phyloP scores from a whole-genome alignment of 306 rosid genomes.

The Castanea mollissima region DNA sequence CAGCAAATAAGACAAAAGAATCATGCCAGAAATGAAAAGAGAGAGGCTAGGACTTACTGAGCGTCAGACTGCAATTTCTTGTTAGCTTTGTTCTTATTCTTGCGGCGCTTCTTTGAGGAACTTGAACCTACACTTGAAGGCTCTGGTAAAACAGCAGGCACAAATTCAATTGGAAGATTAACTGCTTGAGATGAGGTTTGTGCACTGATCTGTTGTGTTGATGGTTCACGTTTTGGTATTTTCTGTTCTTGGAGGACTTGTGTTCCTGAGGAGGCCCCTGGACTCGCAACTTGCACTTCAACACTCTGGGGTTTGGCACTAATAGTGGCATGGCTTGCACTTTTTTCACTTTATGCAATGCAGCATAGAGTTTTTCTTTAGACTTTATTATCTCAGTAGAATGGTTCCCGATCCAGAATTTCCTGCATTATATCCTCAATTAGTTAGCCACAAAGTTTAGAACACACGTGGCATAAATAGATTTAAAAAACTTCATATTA shows the following conservation, averaged over 20 bases:
- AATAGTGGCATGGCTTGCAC: too few species aligned
- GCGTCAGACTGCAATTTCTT: constrained; percentile 32
- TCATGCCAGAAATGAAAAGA: not conserved
- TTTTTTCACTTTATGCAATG: constrained; percentile 19
- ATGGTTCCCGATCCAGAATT: constrained; percentile 28
- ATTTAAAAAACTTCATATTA: not conserved
- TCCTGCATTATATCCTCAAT: constrained; percentile 27
- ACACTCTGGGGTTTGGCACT: not conserved
- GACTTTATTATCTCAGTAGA: constrained; percentile 40
- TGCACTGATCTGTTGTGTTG: too few species aligned
- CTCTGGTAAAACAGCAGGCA: constrained; percentile 23
- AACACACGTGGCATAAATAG: not conserved
- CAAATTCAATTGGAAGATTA: constrained; percentile 24
- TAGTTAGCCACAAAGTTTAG: constrained; percentile 4
- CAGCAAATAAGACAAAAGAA: not conserved
- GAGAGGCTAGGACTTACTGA: constrained; percentile 32
- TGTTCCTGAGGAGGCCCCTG: too few species aligned
- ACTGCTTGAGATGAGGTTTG: not conserved
- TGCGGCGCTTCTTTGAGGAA: constrained; percentile 37
- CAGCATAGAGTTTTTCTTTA: constrained; percentile 32
- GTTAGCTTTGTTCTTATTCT: constrained; percentile 40
- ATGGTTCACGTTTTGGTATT: constrained; percentile 11
- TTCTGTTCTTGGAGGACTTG: constrained; percentile 11
- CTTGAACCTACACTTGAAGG: constrained; percentile 13
- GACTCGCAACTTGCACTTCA: too few species aligned